Conservation (phyloP, 73 alveolate species). For the Diophrys appendiculata region DNA sequence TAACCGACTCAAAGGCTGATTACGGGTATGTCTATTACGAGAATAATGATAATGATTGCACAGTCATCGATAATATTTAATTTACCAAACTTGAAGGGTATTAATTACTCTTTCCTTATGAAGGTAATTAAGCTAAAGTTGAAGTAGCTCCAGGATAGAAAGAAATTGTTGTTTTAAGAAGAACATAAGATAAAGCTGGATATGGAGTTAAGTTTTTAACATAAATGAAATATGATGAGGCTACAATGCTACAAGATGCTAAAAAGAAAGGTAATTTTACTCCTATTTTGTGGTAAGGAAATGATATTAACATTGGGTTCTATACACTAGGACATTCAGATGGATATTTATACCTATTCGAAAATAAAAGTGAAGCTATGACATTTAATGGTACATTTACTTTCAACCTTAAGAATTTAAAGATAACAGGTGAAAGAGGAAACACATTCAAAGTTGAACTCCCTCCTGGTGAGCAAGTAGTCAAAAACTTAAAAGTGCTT, state of each 20-base stretch:
- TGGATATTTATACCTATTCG: conserved; percentile 43
- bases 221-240: conserved; percentile 21
- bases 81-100: conserved; percentile 48
- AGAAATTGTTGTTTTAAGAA: conserved; percentile 17
- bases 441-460: conserved; percentile 19
- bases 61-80: conserved; percentile 22
- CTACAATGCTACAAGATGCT: not conserved
- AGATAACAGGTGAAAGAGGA: conserved; percentile 9
- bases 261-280: conserved; percentile 10
- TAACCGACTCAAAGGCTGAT: conserved; percentile 52
- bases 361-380: conserved; percentile 11
- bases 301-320: conserved; percentile 25
- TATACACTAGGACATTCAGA: conserved; percentile 10
- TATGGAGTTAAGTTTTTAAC: conserved; percentile 30
- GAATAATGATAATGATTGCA: conserved; percentile 29
- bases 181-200: conserved; percentile 25
- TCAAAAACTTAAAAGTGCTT: conserved; percentile 18
- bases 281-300: conserved; percentile 24
- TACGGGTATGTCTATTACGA: conserved; percentile 64
- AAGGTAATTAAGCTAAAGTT: conserved; percentile 23
- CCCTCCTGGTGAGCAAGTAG: conserved; percentile 30
- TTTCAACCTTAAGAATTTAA: conserved; percentile 30
- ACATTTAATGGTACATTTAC: conserved; percentile 33
- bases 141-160: conserved; percentile 5
- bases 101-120: conserved; percentile 35